Percentiles rank a stretch among this genome's conserved stretches.
phyloP scores from a whole-genome alignment of 768 basidiomycete species.

The Ephemerocybe angulata region DNA sequence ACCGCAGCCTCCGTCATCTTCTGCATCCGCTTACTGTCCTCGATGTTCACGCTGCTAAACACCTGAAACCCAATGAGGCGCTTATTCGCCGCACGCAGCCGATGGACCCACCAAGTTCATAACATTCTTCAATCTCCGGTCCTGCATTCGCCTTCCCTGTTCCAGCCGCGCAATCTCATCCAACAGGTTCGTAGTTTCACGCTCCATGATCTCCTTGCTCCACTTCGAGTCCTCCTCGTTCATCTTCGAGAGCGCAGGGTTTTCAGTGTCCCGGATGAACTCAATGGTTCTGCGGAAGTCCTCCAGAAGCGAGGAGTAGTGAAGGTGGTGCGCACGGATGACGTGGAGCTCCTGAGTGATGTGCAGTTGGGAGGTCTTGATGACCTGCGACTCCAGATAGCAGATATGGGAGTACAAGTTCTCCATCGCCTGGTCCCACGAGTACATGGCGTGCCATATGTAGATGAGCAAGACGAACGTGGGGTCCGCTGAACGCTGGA shows the following conservation, averaged over 20 bases:
- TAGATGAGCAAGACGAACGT: slow-evolving; percentile 52
- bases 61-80: slow-evolving; percentile 29
- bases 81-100: neutral
- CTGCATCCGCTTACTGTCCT: slow-evolving; percentile 44
- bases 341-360: slow-evolving; percentile 51
- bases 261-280: slow-evolving; percentile 39
- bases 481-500: slow-evolving; percentile 42
- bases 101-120: slow-evolving; percentile 35
- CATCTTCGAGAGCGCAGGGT: slow-evolving; percentile 32
- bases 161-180: slow-evolving; percentile 43
- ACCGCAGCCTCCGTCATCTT: slow-evolving; percentile 42
- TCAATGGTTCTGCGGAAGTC: slow-evolving; percentile 44
- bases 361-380: slow-evolving; percentile 35
- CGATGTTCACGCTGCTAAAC: slow-evolving; percentile 49
- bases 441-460: slow-evolving; percentile 58
- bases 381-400: slow-evolving; percentile 45
- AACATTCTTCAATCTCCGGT: slow-evolving; percentile 37
- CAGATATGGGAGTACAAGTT: slow-evolving; percentile 48
- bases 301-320: slow-evolving; percentile 45
- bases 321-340: slow-evolving; percentile 50
- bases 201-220: slow-evolving; percentile 23
- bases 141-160: slow-evolving; percentile 30
- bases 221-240: slow-evolving; percentile 1
- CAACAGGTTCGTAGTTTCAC: slow-evolving; percentile 38
- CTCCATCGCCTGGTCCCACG: slow-evolving; percentile 60